These are phyloP conservation scores for Neonectria coccinea DNA, from an alignment of 2,329 filamentous ascomycete species.

Conservation along the genomic window DNA sequence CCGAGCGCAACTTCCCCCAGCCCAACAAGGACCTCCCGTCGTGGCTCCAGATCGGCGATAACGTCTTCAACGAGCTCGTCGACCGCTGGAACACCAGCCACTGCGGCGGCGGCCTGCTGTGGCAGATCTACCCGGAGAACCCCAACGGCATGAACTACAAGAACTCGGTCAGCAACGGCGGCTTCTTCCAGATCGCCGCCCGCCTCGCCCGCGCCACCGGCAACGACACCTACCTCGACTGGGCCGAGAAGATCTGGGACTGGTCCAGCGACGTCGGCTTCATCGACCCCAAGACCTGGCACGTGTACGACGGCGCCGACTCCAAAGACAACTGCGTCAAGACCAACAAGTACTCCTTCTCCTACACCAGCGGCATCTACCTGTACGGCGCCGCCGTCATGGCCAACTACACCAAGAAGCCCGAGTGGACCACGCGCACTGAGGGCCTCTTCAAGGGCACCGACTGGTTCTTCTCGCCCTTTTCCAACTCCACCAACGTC, in stretches of 20 bases:
- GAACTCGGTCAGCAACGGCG: conserved; percentile 83
- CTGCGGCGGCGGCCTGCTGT: conserved; percentile 80
- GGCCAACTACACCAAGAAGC: conserved; percentile 68
- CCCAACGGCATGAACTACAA: conserved; percentile 83
- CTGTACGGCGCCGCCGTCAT: conserved; percentile 73
- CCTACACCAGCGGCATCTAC: conserved; percentile 74
- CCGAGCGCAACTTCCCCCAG: conserved; percentile 75
- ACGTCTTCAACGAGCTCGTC: conserved; percentile 78
- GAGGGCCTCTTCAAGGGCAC: conserved; percentile 64
- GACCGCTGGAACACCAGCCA: conserved; percentile 74
- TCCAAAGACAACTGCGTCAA: conserved; percentile 64
- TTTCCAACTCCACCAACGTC: conserved; percentile 65
- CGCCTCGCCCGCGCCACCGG: conserved; percentile 78
- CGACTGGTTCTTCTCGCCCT: conserved; percentile 66
- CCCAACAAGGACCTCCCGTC: conserved; percentile 66
- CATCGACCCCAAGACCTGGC: conserved; percentile 62
- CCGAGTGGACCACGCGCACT: conserved; percentile 66
- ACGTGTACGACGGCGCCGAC: conserved; percentile 73
- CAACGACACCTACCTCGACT: conserved; percentile 73
- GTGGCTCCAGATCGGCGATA: conserved; percentile 75
- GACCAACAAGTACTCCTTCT: conserved; percentile 69
- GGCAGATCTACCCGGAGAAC: conserved; percentile 85
- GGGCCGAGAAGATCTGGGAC: conserved; percentile 75
- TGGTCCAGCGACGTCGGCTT: conserved; percentile 71
- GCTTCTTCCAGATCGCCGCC: conserved; percentile 84